Conservation (phyloP, 192 early-diverging fungal genomes). For the Dissophora ornata region DNA sequence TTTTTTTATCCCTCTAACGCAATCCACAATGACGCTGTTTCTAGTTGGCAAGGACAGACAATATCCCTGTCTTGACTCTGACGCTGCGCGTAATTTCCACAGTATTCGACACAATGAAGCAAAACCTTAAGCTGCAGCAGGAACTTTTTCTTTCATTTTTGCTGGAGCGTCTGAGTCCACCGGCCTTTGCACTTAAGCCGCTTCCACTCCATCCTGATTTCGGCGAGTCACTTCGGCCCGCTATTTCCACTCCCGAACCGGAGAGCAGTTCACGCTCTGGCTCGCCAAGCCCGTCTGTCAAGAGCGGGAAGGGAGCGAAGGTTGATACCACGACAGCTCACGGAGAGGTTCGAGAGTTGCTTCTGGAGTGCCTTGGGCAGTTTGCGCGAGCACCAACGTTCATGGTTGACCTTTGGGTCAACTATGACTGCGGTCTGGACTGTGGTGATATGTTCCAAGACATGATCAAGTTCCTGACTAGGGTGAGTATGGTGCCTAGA, state of each 20-base stretch:
- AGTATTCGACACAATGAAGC: slow-evolving; percentile 75
- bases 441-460: slow-evolving; percentile 92
- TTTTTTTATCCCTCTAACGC: slow-evolving; percentile 12
- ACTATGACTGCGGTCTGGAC: slow-evolving; percentile 91
- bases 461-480: slow-evolving; percentile 79
- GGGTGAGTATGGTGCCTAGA: slow-evolving; percentile 54
- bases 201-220: slow-evolving; percentile 52
- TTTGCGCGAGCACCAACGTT: slow-evolving; percentile 81
- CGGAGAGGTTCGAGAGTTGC: slow-evolving; percentile 86
- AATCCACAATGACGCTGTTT: too few species aligned
- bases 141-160: slow-evolving; percentile 79
- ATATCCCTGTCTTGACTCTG: slow-evolving; percentile 68
- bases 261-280: slow-evolving; percentile 39
- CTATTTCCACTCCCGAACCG: slow-evolving; percentile 26
- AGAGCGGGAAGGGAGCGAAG: slow-evolving; percentile 38
- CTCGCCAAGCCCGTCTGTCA: slow-evolving; percentile 42
- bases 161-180: slow-evolving; percentile 63
- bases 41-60: slow-evolving; percentile 65
- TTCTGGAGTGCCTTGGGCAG: slow-evolving; percentile 84
- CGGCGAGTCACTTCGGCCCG: slow-evolving; percentile 26
- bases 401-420: slow-evolving; percentile 90
- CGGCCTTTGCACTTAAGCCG: slow-evolving; percentile 45
- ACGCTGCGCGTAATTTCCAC: slow-evolving; percentile 73
- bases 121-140: slow-evolving; percentile 80
- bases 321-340: slow-evolving; percentile 57